These are phyloP conservation scores for Penicillium sp. DNA, from an alignment of 2,329 filamentous ascomycete species.

Conservation along the genomic window DNA sequence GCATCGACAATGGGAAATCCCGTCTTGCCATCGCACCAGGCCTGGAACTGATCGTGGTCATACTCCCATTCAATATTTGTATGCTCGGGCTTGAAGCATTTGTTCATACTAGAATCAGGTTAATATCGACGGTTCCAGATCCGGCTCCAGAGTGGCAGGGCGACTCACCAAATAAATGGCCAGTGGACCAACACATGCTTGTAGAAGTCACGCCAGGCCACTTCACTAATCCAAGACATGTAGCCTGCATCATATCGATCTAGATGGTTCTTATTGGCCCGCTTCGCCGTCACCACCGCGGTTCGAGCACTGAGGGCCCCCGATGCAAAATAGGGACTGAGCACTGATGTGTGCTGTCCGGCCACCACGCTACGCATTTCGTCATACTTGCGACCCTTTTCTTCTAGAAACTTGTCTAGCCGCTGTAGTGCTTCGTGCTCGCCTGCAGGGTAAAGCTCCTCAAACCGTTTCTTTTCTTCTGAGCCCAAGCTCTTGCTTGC, in stretches of 20 bases:
- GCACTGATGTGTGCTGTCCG: constrained; percentile 56
- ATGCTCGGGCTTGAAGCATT: constrained; percentile 77
- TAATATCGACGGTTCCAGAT: not conserved
- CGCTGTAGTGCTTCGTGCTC: constrained; percentile 64
- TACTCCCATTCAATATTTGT: constrained; percentile 80
- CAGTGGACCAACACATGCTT: constrained; percentile 77
- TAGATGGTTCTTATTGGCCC: constrained; percentile 57
- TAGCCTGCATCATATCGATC: constrained; percentile 62
- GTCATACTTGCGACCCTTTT: constrained; percentile 58
- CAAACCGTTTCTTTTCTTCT: constrained; percentile 55
- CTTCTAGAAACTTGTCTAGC: constrained; percentile 61
- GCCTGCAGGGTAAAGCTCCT: constrained; percentile 64
- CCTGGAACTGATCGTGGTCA: constrained; percentile 59
- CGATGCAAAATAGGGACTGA: constrained; percentile 67
- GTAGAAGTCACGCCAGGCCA: constrained; percentile 86
- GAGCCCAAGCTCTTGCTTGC: constrained; percentile 55
- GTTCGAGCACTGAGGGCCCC: constrained; percentile 64
- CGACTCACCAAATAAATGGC: constrained; percentile 57
- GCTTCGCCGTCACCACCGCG: constrained; percentile 58
- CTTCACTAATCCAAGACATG: constrained; percentile 69
- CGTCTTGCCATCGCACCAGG: constrained; percentile 69
- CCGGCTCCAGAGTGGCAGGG: no score
- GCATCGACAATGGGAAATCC: constrained; percentile 82
- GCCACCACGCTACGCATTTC: constrained; percentile 61
- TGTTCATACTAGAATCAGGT: constrained; percentile 55